Conservation (phyloP, 306 rosid genomes). For the Phaseolus lunatus region DNA sequence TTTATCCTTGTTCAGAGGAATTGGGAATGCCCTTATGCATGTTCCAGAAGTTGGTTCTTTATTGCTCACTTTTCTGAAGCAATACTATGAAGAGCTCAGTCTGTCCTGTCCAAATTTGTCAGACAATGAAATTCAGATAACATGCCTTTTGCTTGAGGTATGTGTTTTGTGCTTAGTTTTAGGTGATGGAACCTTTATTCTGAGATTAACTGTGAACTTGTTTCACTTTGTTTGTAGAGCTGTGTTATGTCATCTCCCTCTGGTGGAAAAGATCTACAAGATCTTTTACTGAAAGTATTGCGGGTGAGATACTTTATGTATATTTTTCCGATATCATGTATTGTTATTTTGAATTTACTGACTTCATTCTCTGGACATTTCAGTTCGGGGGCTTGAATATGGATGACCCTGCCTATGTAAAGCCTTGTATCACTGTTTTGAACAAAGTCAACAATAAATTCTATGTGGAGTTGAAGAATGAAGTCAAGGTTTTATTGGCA, state of each 20-base stretch:
- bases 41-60: slow-evolving; percentile 61
- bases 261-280: slow-evolving; percentile 62
- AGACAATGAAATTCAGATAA: slow-evolving; percentile 64
- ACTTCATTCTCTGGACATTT: slow-evolving; percentile 38
- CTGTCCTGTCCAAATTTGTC: slow-evolving; percentile 58
- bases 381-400: slow-evolving; percentile 67
- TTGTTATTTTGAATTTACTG: slow-evolving; percentile 27
- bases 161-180: slow-evolving; percentile 28
- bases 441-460: slow-evolving; percentile 66
- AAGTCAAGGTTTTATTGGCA: slow-evolving; percentile 69
- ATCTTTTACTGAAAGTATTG: slow-evolving; percentile 70
- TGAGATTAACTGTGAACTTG: slow-evolving; percentile 37
- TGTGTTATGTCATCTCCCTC: slow-evolving; percentile 65
- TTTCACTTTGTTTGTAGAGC: slow-evolving; percentile 55
- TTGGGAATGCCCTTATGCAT: slow-evolving; percentile 65
- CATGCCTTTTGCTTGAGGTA: slow-evolving; percentile 89
- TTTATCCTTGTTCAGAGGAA: slow-evolving; percentile 81
- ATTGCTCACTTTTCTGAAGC: slow-evolving; percentile 61
- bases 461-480: slow-evolving; percentile 58
- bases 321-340: slow-evolving; percentile 9
- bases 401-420: slow-evolving; percentile 65
- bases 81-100: slow-evolving; percentile 47
- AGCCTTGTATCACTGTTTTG: slow-evolving; percentile 79
- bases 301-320: slow-evolving; percentile 57
- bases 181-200: slow-evolving; percentile 26